phyloP scores from a whole-genome alignment of 768 basidiomycete species.

The Russula compacta region DNA sequence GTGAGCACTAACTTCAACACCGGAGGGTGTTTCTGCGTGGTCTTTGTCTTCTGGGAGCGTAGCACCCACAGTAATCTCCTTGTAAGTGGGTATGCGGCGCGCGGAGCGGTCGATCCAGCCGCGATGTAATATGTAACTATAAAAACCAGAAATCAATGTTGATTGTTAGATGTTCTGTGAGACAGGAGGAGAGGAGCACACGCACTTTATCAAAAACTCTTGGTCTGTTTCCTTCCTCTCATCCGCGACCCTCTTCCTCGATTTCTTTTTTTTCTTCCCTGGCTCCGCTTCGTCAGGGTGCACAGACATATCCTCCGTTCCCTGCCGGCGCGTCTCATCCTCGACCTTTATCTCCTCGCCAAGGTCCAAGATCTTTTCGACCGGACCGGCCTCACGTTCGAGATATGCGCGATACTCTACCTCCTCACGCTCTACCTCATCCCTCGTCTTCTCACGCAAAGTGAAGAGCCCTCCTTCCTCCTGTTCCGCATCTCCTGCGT shows the following conservation, averaged over 20 bases:
- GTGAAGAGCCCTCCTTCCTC: slow-evolving; percentile 62
- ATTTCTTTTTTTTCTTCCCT: slow-evolving; percentile 25
- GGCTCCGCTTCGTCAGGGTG: slow-evolving; percentile 24
- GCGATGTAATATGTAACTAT: slow-evolving; percentile 91
- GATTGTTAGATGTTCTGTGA: not conserved
- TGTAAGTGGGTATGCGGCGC: slow-evolving; percentile 73
- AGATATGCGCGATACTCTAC: slow-evolving; percentile 81
- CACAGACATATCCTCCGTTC: slow-evolving; percentile 22
- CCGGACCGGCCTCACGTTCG: slow-evolving; percentile 71
- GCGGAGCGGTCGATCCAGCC: slow-evolving; percentile 88
- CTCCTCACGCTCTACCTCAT: slow-evolving; percentile 69
- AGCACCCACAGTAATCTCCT: slow-evolving; percentile 54
- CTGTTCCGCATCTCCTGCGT: slow-evolving; percentile 31
- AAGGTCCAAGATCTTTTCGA: slow-evolving; percentile 57
- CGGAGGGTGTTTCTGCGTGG: slow-evolving; percentile 10
- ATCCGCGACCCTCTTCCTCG: slow-evolving; percentile 21
- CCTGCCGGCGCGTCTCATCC: slow-evolving; percentile 25
- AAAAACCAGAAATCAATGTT: not conserved
- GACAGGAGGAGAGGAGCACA: slow-evolving; percentile 12
- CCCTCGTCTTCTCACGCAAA: slow-evolving; percentile 66
- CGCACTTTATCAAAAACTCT: slow-evolving; percentile 86
- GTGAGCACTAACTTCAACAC: slow-evolving; percentile 19
- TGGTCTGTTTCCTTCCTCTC: slow-evolving; percentile 61
- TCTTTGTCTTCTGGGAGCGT: slow-evolving; percentile 21
- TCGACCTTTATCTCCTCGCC: slow-evolving; percentile 27